phyloP scores from a whole-genome alignment of 2,329 filamentous ascomycete species.

The Neodidymelliopsis sp. region DNA sequence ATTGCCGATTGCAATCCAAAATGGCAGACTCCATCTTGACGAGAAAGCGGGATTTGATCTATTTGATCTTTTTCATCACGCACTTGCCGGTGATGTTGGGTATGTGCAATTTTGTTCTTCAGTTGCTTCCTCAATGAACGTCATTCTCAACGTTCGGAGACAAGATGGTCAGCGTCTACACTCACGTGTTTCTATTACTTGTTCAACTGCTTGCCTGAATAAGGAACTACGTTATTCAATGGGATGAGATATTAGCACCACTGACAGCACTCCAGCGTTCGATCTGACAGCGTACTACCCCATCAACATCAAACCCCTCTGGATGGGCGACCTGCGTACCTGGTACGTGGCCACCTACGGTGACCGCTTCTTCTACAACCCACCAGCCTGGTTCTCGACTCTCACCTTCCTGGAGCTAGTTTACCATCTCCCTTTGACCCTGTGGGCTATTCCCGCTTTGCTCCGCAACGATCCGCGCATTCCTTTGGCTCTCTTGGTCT shows the following conservation, averaged over 20 bases:
- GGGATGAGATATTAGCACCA: too few relatives aligned
- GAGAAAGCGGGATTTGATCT: slow-evolving; percentile 56
- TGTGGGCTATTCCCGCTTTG: slow-evolving; percentile 67
- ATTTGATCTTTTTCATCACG: slow-evolving; percentile 67
- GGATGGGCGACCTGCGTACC: slow-evolving; percentile 59
- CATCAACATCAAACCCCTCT: slow-evolving; percentile 54
- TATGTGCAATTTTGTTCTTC: slow-evolving; percentile 38
- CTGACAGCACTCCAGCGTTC: slow-evolving; percentile 56
- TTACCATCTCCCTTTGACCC: slow-evolving; percentile 67
- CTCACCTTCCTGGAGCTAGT: slow-evolving; percentile 67
- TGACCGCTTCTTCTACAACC: slow-evolving; percentile 68
- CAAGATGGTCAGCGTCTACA: too few relatives aligned
- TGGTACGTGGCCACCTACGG: slow-evolving; percentile 68
- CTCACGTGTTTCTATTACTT: too few relatives aligned
- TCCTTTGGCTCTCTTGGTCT: slow-evolving; percentile 67
- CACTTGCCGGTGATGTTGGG: slow-evolving; percentile 69
- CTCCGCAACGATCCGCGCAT: slow-evolving; percentile 63
- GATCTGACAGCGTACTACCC: slow-evolving; percentile 69
- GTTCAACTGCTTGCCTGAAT: too few relatives aligned
- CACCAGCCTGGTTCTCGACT: slow-evolving; percentile 66
- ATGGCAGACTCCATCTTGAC: slow-evolving; percentile 44
- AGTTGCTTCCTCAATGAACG: too few relatives aligned
- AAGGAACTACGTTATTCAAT: too few relatives aligned
- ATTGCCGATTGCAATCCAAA: not conserved
- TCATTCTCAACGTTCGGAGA: too few relatives aligned